phyloP scores from a whole-genome alignment of 192 early-diverging fungal genomes.

The Coemansia sp. region DNA sequence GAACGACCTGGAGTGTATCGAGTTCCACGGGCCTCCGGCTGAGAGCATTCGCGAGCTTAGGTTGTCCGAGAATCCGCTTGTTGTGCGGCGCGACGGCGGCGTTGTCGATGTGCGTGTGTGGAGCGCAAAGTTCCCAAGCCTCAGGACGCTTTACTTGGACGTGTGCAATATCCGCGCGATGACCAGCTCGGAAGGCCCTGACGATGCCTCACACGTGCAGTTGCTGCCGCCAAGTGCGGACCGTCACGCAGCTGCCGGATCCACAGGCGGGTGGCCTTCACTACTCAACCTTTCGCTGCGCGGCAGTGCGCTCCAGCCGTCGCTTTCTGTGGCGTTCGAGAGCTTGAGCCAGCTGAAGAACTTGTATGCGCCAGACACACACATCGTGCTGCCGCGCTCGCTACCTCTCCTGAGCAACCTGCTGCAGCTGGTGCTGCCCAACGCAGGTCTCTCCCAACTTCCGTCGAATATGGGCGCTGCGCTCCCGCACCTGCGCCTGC shows the following conservation, averaged over 20 bases:
- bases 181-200: slow-evolving; percentile 6
- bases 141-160: slow-evolving; percentile 50
- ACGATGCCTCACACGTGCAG: neutral
- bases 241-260: neutral
- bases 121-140: slow-evolving; percentile 38
- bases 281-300: slow-evolving; percentile 50
- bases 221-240: neutral
- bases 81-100: slow-evolving; percentile 38
- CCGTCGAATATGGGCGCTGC: slow-evolving; percentile 44
- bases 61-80: slow-evolving; percentile 45
- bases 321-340: slow-evolving; percentile 35
- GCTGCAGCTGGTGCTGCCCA: slow-evolving; percentile 43
- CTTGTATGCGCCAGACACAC: slow-evolving; percentile 51
- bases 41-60: slow-evolving; percentile 44
- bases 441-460: slow-evolving; percentile 33
- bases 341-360: slow-evolving; percentile 38
- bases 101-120: slow-evolving; percentile 32
- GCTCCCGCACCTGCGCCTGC: slow-evolving; percentile 32
- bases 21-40: slow-evolving; percentile 34
- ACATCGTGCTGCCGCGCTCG: slow-evolving; percentile 33
- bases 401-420: slow-evolving; percentile 31
- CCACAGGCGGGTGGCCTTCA: slow-evolving; percentile 21
- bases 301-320: slow-evolving; percentile 34
- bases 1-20: slow-evolving; percentile 46
- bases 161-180: slow-evolving; percentile 43